A percentile compares a stretch with the other conserved stretches of the same genome.
phyloP scores from a whole-genome alignment of 2,329 filamentous ascomycete species.

The Didymella sp. region DNA sequence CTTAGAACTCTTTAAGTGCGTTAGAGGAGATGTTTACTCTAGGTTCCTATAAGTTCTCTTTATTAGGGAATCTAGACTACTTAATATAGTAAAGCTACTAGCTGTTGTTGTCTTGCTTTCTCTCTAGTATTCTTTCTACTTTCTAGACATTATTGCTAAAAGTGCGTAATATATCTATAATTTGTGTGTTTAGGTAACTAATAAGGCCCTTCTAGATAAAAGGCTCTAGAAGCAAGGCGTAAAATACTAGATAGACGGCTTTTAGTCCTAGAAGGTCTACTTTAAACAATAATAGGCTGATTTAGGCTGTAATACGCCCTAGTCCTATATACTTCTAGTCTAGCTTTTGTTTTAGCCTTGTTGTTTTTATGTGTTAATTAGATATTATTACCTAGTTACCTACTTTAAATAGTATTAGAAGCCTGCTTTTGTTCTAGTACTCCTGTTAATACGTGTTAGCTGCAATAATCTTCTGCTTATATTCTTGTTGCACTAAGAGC shows the following conservation, averaged over 20 bases:
- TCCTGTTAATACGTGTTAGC: not conserved
- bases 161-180: not conserved
- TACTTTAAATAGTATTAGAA: not conserved
- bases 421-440: not conserved
- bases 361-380: not conserved
- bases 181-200: not conserved
- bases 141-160: not conserved
- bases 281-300: not conserved
- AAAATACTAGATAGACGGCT: not conserved
- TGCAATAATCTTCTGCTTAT: not conserved
- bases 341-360: not conserved
- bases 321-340: not conserved
- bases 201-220: not conserved
- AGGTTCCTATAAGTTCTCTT: not conserved
- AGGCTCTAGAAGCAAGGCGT: not conserved
- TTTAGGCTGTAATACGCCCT: not conserved
- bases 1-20: not conserved
- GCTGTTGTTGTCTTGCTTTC: not conserved
- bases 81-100: not conserved
- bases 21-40: not conserved
- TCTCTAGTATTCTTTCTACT: not conserved
- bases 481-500: not conserved
- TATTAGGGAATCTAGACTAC: not conserved
- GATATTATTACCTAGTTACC: not conserved
- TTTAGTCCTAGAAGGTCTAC: not conserved